Base-by-base conservation (phyloP, 2,329 filamentous ascomycete genomes). In the Fusarium sulawesiense region DNA sequence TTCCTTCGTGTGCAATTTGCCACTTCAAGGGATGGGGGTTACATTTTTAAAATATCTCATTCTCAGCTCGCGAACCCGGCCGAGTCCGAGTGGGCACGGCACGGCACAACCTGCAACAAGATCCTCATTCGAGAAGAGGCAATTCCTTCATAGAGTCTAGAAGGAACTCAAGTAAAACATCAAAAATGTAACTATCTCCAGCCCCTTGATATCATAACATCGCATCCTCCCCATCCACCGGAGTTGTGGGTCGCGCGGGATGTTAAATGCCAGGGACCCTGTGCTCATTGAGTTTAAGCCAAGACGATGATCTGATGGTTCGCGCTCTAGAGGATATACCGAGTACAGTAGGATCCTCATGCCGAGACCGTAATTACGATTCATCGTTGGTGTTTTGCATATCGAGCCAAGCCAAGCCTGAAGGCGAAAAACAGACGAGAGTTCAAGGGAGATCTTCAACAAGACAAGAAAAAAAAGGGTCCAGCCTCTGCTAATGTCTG, bases 301-400 rank as follows among this genome's bases (percentile, higher is more conserved):
- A 45, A 45, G 49, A 30, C 27, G 30, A 71, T 71, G 68, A 71
- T 71, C 68, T 71, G 68, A 70, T 68, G 40, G 34, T 45, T 58
- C 21, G 46, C 12, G 27, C 21, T 20, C 21, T 13, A 50, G 55
- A 66, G 49, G 49, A 41, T 56, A 68, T 69, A 54, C 51, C 50
- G 40, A 62, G 66, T 54, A 49, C n/a, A 20, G 46, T 30, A 34
- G 48, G 21, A 40, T 51, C 40, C 18, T 27, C 23, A 21, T 32
- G 30, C 34, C 59, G 42, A 57, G 49, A 44, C 18, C 48, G 29
- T 47, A 51, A 34, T 49, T 44, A 12, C 32, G 32, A 58, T 32
- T 32, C 23, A 47, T 59, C 44, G 34, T 53, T 65, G 61, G 66
- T 70, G 55, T 62, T 68, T 51, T 65, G 47, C 62, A 60, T 60